Evolutionary conservation across 1,139 yeast genomes (phyloP).

Genomic region (Debaryomyces psychrophilus): DNA sequence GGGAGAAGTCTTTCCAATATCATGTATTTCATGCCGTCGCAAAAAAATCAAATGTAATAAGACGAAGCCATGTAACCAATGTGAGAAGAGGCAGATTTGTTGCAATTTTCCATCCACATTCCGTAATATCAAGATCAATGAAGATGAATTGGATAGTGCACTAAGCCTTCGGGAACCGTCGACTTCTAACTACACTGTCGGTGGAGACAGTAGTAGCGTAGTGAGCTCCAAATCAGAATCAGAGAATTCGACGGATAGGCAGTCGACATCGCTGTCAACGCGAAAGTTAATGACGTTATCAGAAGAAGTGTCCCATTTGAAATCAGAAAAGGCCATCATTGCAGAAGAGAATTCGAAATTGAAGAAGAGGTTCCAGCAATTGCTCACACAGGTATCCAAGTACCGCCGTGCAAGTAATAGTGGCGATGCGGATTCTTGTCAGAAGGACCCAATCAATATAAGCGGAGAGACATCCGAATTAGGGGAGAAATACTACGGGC

Average conservation of each 20-base stretch:
- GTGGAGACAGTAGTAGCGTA: background rate
- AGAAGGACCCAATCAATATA: slow-evolving; percentile 13
- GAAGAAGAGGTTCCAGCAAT: slow-evolving; percentile 16
- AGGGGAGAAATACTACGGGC: slow-evolving; percentile 52
- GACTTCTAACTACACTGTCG: background rate
- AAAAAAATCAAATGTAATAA: slow-evolving; percentile 47
- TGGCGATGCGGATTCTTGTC: background rate
- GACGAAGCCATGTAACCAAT: slow-evolving; percentile 45
- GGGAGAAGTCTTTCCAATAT: slow-evolving; percentile 41
- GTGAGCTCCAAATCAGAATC: background rate
- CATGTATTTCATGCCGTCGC: slow-evolving; percentile 47
- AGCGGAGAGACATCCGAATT: slow-evolving; percentile 30
- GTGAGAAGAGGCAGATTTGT: slow-evolving; percentile 32
- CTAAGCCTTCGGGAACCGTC: too few relatives aligned
- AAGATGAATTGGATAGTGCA: slow-evolving; percentile 21
- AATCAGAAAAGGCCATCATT: slow-evolving; percentile 24
- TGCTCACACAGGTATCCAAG: slow-evolving; percentile 9
- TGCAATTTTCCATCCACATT: slow-evolving; percentile 46
- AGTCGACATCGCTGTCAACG: background rate
- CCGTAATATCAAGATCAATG: slow-evolving; percentile 38
- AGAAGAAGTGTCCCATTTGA: slow-evolving; percentile 20
- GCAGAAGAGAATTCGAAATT: slow-evolving; percentile 25
- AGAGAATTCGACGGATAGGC: background rate
- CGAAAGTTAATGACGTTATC: slow-evolving; percentile 3
- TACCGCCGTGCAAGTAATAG: background rate